Evolutionary conservation across 2,329 filamentous ascomycete species (phyloP).

Genomic region (Alternaria triticina): DNA sequence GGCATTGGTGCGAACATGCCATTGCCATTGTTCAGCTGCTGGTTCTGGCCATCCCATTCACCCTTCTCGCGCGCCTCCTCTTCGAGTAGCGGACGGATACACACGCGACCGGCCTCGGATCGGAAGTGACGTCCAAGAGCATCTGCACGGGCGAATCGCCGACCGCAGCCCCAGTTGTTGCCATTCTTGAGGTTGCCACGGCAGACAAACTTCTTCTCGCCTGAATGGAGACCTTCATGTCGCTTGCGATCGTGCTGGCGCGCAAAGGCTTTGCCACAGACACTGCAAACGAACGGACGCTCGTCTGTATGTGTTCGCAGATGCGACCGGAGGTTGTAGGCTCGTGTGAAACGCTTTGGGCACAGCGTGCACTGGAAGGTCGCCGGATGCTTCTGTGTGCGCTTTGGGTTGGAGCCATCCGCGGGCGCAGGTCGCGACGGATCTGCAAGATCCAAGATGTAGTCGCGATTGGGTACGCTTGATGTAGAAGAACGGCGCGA

Average conservation of each 20-base stretch:
- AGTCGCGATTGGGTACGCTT: slow-evolving; percentile 66
- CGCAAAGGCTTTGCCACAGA: slow-evolving; percentile 96
- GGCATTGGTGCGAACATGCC: slow-evolving; percentile 43
- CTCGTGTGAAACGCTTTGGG: slow-evolving; percentile 93
- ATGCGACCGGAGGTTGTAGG: slow-evolving; percentile 95
- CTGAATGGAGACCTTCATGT: slow-evolving; percentile 93
- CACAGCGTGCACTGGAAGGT: slow-evolving; percentile 95
- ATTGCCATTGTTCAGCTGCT: slow-evolving; percentile 65
- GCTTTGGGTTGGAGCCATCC: slow-evolving; percentile 64
- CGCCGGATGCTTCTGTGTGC: slow-evolving; percentile 96
- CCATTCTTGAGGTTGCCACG: slow-evolving; percentile 85
- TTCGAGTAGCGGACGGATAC: slow-evolving; percentile 95
- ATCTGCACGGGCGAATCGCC: slow-evolving; percentile 93
- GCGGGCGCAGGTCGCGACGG: slow-evolving; percentile 74
- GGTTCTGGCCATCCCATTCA: slow-evolving; percentile 60
- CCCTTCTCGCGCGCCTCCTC: slow-evolving; percentile 86
- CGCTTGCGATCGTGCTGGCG: slow-evolving; percentile 97
- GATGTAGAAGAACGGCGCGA: slow-evolving; percentile 59
- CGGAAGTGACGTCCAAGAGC: slow-evolving; percentile 93
- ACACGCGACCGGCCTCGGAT: slow-evolving; percentile 92
- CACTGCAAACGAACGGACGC: slow-evolving; percentile 93
- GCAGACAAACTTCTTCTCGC: slow-evolving; percentile 98
- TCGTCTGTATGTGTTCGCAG: slow-evolving; percentile 96
- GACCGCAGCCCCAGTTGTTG: slow-evolving; percentile 89
- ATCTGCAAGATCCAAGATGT: slow-evolving; percentile 90